Percentiles rank a stretch among this genome's conserved stretches.
Conservation (phyloP, 1,284 basidiomycete species). For the Inonotus obliquus region DNA sequence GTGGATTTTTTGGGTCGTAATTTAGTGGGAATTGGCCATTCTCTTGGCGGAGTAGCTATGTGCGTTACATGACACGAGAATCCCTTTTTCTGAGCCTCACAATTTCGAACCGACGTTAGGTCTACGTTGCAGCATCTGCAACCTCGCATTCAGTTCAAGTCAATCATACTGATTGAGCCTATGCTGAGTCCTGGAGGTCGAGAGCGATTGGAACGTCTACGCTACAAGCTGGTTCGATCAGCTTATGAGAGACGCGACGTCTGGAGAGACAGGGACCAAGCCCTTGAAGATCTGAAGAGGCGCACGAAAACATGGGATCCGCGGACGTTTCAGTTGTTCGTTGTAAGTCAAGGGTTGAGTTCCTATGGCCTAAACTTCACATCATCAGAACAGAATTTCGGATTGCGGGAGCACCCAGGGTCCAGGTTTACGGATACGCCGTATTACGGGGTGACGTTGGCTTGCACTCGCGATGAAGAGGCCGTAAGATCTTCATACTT, state of each 20-base stretch:
- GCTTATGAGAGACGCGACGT: constrained; percentile 43
- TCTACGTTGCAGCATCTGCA: constrained; percentile 43
- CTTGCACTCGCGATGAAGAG: constrained; percentile 55
- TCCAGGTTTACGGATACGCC: constrained; percentile 27
- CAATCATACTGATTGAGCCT: constrained; percentile 51
- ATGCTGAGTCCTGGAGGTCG: constrained; percentile 46
- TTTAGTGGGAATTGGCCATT: constrained; percentile 57
- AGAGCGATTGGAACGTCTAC: constrained; percentile 36
- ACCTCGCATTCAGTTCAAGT: constrained; percentile 39
- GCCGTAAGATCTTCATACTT: constrained; percentile 32
- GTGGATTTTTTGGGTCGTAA: constrained; percentile 44
- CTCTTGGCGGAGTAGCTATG: constrained; percentile 58
- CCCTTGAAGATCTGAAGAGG: constrained; percentile 32
- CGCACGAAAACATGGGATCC: constrained; percentile 41
- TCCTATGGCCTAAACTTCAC: neutral
- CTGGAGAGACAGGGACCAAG: constrained; percentile 42
- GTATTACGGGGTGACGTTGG: constrained; percentile 40
- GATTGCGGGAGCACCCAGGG: constrained; percentile 35
- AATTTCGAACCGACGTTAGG: constrained; percentile 30
- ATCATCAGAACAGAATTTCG: constrained; percentile 36
- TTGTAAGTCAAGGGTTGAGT: constrained; percentile 33
- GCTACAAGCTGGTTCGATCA: constrained; percentile 35
- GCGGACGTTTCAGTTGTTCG: constrained; percentile 41
- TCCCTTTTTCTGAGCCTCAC: constrained; percentile 8
- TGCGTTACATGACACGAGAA: constrained; percentile 28